Evolutionary conservation across 768 basidiomycete genomes (phyloP).

Genomic region (Leccinum broughii): DNA sequence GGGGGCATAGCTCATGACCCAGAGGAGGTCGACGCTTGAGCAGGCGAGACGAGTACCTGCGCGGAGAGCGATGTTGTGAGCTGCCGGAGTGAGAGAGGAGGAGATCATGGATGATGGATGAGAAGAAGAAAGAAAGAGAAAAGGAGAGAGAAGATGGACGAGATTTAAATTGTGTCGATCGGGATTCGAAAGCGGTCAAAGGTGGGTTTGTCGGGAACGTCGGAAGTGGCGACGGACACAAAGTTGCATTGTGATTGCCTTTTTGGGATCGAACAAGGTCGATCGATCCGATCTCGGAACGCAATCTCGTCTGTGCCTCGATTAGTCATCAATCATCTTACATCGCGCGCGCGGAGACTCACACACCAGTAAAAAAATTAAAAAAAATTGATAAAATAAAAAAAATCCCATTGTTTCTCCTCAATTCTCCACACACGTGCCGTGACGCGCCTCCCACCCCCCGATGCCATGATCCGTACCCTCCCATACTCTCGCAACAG

Average conservation of each 20-base stretch:
- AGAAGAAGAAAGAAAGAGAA: not conserved
- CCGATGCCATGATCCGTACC: conserved; percentile 29
- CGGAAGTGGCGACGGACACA: conserved; percentile 7
- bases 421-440: conserved; percentile 38
- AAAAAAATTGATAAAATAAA: not conserved
- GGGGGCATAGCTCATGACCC: conserved; percentile 66
- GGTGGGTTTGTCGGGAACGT: not conserved
- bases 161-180: conserved; percentile 32
- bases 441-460: conserved; percentile 55
- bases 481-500: conserved; percentile 61
- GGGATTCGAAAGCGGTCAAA: conserved; percentile 17
- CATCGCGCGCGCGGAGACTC: not conserved
- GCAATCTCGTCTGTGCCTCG: conserved; percentile 15
- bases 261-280: conserved; percentile 30
- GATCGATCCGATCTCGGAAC: conserved; percentile 19
- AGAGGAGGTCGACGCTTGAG: conserved; percentile 55
- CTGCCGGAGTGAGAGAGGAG: conserved; percentile 11
- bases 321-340: conserved; percentile 4
- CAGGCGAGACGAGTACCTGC: conserved; percentile 35
- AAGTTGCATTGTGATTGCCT: conserved; percentile 19
- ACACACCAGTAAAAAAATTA: not conserved
- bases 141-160: not conserved
- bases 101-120: not conserved
- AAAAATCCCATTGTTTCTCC: not conserved
- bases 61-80: conserved; percentile 9